These are phyloP conservation scores for Ricinus communis DNA, from an alignment of 345 rosid species.

Conservation along the genomic window DNA sequence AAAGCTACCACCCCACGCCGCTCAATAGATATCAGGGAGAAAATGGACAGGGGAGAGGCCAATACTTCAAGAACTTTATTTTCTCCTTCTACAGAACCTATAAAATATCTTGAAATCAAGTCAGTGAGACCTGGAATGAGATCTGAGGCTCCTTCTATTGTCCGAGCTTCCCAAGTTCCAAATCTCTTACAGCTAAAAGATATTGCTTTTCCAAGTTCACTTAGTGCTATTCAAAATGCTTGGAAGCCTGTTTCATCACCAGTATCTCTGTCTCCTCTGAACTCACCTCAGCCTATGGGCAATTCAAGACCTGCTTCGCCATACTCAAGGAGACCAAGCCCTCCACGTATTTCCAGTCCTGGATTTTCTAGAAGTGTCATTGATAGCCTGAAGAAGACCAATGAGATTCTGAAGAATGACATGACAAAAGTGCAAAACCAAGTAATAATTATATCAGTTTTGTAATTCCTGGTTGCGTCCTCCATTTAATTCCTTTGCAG, in stretches of 20 bases:
- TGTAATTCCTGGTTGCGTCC: conserved; percentile 17
- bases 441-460: conserved; percentile 34
- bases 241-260: conserved; percentile 47
- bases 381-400: conserved; percentile 84
- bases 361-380: conserved; percentile 71
- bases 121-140: conserved; percentile 53
- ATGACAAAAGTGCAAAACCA: conserved; percentile 67
- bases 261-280: conserved; percentile 13
- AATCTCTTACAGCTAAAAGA: conserved; percentile 62
- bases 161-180: conserved; percentile 79
- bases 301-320: conserved; percentile 62
- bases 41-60: conserved; percentile 44
- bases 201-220: conserved; percentile 69
- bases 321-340: conserved; percentile 63
- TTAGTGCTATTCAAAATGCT: conserved; percentile 61
- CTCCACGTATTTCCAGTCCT: conserved; percentile 52
- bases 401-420: conserved; percentile 77
- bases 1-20: conserved; percentile 41
- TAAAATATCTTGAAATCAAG: conserved; percentile 66
- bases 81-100: conserved; percentile 62
- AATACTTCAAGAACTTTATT: conserved; percentile 58
- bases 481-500: conserved; percentile 11
- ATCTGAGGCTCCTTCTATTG: conserved; percentile 49
- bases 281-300: conserved; percentile 38
- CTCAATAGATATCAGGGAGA: conserved; percentile 53